Conservation (phyloP, 2,329 filamentous ascomycete genomes). For the Zasmidium cellare region DNA sequence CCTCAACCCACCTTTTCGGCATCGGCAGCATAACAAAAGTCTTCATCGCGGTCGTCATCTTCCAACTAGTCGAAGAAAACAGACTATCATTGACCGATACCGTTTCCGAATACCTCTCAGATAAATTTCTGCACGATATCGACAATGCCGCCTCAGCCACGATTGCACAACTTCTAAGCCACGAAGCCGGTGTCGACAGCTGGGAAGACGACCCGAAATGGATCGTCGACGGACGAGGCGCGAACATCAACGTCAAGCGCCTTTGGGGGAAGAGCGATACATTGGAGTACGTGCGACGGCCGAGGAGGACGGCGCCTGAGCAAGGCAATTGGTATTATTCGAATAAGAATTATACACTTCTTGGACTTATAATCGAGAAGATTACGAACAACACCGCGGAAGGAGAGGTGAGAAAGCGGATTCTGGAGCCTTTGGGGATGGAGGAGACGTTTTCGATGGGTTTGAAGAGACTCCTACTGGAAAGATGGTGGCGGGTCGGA, state of each 20-base stretch:
- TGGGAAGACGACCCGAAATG: conserved; percentile 11
- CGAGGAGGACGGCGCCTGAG: neutral
- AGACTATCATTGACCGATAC: conserved; percentile 5
- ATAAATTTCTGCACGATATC: conserved; percentile 2
- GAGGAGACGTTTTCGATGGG: neutral
- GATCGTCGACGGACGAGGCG: conserved; percentile 9
- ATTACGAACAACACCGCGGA: conserved; percentile 2
- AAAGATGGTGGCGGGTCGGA: neutral
- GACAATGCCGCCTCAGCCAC: conserved; percentile 1
- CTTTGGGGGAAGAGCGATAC: conserved; percentile 9
- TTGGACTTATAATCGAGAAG: conserved; percentile 8
- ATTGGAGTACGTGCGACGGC: conserved; percentile 7
- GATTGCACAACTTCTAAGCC: conserved; percentile 5
- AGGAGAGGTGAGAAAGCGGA: neutral
- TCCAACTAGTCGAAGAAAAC: conserved; percentile 12
- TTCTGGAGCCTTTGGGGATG: neutral
- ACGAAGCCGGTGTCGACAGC: conserved; percentile 9
- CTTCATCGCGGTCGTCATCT: conserved; percentile 7
- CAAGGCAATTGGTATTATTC: conserved; percentile 10
- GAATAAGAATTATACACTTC: conserved; percentile 14
- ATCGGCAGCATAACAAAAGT: conserved; percentile 14
- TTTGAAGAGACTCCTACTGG: neutral
- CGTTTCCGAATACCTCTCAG: neutral
- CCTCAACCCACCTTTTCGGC: conserved; percentile 6
- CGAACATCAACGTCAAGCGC: neutral